Percentiles rank a stretch among this genome's conserved stretches.
Evolutionary conservation across 2,329 filamentous ascomycete species (phyloP).

Genomic region (Diplodia sapinea): DNA sequence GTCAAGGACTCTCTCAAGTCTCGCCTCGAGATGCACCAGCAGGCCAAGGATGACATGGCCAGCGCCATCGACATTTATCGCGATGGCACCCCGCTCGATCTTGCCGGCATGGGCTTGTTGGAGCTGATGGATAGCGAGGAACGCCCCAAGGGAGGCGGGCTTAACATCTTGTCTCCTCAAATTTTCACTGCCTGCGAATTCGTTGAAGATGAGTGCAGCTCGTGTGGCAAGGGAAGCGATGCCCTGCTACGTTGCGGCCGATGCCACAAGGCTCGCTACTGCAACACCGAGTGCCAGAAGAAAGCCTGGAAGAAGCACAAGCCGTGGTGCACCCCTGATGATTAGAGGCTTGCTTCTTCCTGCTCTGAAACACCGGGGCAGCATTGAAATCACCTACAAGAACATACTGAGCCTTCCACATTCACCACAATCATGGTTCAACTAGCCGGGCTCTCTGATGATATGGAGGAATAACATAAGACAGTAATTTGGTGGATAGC

Average conservation of each 20-base stretch:
- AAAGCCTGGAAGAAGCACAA: slow-evolving; percentile 4
- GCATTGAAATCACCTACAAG: too few species aligned
- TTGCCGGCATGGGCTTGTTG: not conserved
- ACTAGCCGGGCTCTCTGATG: not conserved
- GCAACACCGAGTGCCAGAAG: slow-evolving; percentile 7
- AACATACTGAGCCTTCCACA: not conserved
- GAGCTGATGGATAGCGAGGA: not conserved
- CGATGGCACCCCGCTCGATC: not conserved
- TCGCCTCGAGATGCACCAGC: not conserved
- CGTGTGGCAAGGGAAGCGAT: not conserved
- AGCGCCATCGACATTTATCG: not conserved
- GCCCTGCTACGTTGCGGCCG: not conserved
- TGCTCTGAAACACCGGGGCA: not conserved
- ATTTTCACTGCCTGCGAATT: not conserved
- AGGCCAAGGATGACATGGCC: not conserved
- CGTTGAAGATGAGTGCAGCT: not conserved
- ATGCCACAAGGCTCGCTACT: not conserved
- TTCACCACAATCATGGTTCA: not conserved
- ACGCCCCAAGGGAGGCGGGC: not conserved
- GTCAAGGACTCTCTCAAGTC: not conserved
- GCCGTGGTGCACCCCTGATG: not conserved
- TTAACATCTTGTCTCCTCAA: not conserved
- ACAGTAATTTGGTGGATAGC: not conserved
- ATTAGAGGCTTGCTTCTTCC: not conserved
- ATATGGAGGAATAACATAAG: not conserved